Evolutionary conservation across 495 filamentous ascomycete genomes (phyloP).

Genomic region (Oidiodendron maius): DNA sequence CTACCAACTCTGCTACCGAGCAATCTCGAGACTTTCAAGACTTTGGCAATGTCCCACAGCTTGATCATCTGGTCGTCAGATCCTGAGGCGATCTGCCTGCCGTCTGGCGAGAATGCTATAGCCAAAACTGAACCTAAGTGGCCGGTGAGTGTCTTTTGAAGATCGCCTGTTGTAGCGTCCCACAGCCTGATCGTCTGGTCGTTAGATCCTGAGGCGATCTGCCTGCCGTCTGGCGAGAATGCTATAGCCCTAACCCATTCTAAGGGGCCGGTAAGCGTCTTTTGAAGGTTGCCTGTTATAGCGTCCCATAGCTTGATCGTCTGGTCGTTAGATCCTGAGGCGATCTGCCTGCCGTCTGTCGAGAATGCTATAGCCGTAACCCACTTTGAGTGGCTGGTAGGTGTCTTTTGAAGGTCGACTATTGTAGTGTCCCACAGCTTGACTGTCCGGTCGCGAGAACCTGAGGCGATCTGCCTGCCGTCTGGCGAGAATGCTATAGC

Average conservation of each 20-base stretch:
- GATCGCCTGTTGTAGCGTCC: conserved; percentile 18
- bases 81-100: conserved; percentile 18
- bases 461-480: conserved; percentile 83
- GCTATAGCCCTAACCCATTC: conserved; percentile 14
- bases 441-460: conserved; percentile 72
- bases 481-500: conserved; percentile 39
- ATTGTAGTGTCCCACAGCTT: conserved; percentile 53
- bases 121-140: conserved; percentile 14
- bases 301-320: conserved; percentile 13
- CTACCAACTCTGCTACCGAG: conserved; percentile 3
- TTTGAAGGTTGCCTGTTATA: background rate
- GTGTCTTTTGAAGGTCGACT: conserved; percentile 64
- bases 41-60: conserved; percentile 23
- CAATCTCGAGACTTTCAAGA: conserved; percentile 7
- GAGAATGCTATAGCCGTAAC: conserved; percentile 12
- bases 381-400: conserved; percentile 2
- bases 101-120: conserved; percentile 20
- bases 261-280: conserved; percentile 21
- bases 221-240: conserved; percentile 20
- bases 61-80: conserved; percentile 14
- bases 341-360: conserved; percentile 6
- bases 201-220: conserved; percentile 18
- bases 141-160: conserved; percentile 18
- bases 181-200: conserved; percentile 19
- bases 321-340: conserved; percentile 4